Conservation (phyloP, 2,329 filamentous ascomycete species). For the Botrytis galanthina region DNA sequence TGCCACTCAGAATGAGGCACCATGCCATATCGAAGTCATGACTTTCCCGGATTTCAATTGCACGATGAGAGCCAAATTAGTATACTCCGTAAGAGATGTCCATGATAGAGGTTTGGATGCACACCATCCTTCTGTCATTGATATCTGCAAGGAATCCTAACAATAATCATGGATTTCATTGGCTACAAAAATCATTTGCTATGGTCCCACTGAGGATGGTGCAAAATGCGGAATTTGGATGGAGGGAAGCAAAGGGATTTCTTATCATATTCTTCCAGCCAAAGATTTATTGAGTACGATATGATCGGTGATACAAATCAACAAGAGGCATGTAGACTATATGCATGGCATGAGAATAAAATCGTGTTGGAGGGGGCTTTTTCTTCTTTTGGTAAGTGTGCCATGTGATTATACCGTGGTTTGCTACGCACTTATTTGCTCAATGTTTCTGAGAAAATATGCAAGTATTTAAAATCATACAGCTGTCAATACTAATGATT, state of each 20-base stretch:
- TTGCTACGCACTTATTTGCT: neutral
- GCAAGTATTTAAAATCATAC: neutral
- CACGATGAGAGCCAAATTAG: too few species aligned
- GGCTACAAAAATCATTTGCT: too few species aligned
- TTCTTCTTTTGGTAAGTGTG: neutral
- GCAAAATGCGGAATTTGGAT: neutral
- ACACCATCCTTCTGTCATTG: too few species aligned
- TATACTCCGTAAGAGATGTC: too few species aligned
- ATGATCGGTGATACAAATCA: neutral
- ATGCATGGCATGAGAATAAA: neutral
- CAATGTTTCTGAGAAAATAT: accelerated
- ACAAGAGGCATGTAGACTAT: neutral
- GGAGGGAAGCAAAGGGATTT: neutral
- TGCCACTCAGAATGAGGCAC: too few species aligned
- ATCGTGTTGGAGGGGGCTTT: neutral
- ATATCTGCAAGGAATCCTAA: too few species aligned
- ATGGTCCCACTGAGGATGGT: too few species aligned
- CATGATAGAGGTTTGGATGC: too few species aligned
- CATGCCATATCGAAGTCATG: too few species aligned
- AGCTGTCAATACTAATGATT: too few species aligned
- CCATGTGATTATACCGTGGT: neutral
- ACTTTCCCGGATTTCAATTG: too few species aligned
- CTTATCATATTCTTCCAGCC: neutral
- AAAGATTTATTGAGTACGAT: neutral
- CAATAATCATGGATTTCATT: too few species aligned